Conservation (phyloP, 352 stramenopile genomes). For the Globisporangium mamillatum region DNA sequence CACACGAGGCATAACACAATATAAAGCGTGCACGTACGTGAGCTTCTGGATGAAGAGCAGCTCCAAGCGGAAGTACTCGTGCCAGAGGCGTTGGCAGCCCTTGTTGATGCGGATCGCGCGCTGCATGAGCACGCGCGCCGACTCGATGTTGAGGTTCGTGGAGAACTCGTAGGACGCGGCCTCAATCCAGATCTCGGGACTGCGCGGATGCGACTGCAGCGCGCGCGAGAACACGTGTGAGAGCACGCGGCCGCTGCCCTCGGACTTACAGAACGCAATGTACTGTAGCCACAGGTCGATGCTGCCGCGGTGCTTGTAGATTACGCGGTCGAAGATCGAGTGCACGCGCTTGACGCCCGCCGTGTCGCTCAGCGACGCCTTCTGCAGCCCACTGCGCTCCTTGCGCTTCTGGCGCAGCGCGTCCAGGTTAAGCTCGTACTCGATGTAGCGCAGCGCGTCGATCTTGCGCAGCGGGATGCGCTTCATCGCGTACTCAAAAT, state of each 20-base stretch:
- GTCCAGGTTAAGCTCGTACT: conserved; percentile 93
- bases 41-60: conserved; percentile 91
- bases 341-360: conserved; percentile 71
- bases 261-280: conserved; percentile 81
- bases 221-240: conserved; percentile 83
- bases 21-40: conserved; percentile 19
- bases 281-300: conserved; percentile 91
- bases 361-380: conserved; percentile 72
- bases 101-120: conserved; percentile 90
- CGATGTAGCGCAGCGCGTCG: conserved; percentile 91
- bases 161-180: conserved; percentile 90
- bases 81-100: conserved; percentile 78
- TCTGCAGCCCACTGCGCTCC: conserved; percentile 59
- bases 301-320: conserved; percentile 87
- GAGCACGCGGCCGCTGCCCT: conserved; percentile 64
- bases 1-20: neutral
- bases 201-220: conserved; percentile 85
- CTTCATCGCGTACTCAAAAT: conserved; percentile 92
- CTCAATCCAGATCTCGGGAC: conserved; percentile 87
- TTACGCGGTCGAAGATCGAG: conserved; percentile 82
- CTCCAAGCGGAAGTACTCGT: conserved; percentile 90
- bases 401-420: conserved; percentile 85
- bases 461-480: conserved; percentile 88
- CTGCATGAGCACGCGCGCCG: conserved; percentile 89
- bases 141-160: conserved; percentile 80